Percentiles rank a stretch among this genome's conserved stretches.
These are phyloP conservation scores for Oehlia diaphana DNA, from an alignment of 192 early-diverging fungal species.

Conservation along the genomic window DNA sequence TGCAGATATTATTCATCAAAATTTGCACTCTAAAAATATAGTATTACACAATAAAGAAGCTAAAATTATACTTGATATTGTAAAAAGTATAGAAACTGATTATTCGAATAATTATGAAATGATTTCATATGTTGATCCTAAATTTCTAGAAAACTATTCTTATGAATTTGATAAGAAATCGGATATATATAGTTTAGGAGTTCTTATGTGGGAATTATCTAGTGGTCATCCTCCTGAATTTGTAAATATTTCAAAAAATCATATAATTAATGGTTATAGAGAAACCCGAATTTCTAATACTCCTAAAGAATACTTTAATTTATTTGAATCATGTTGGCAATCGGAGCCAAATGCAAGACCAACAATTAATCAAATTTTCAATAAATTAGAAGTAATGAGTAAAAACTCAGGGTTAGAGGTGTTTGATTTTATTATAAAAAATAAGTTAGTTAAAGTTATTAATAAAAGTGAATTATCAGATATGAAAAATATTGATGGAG, in stretches of 20 bases:
- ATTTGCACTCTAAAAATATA: background rate
- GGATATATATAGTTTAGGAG: too few relatives aligned
- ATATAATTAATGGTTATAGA: background rate
- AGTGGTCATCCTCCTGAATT: too few relatives aligned
- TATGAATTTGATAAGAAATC: too few relatives aligned
- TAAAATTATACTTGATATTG: background rate
- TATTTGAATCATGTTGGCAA: background rate
- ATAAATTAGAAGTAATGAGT: background rate
- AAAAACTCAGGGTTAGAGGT: too few relatives aligned
- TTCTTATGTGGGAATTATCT: too few relatives aligned
- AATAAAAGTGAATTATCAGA: too few relatives aligned
- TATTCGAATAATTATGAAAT: background rate
- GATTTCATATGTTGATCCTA: too few relatives aligned
- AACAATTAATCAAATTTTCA: background rate
- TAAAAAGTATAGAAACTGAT: background rate
- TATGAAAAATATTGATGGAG: too few relatives aligned
- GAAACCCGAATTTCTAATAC: background rate
- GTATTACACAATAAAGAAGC: background rate
- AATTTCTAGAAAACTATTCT: too few relatives aligned
- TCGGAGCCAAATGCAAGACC: background rate
- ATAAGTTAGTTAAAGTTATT: too few relatives aligned
- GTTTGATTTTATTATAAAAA: too few relatives aligned
- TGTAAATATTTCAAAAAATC: too few relatives aligned
- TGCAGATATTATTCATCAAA: background rate
- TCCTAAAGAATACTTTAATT: background rate